Conservation (phyloP, 768 basidiomycete genomes). For the Tephrocybe rancida region DNA sequence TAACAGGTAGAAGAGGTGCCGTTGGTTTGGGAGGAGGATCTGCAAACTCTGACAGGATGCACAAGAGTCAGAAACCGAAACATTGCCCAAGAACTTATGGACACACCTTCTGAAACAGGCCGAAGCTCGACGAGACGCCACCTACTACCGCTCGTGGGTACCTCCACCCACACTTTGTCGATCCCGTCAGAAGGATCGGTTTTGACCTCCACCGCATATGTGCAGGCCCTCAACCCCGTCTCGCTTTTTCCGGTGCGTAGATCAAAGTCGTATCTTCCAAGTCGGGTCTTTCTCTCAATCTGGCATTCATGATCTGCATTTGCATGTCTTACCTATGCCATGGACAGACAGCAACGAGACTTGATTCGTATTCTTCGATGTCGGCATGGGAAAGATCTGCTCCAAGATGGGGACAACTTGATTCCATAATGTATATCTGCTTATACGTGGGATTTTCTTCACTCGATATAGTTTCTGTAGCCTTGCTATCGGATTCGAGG, state of each 20-base stretch:
- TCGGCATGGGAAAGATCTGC: slow-evolving; percentile 82
- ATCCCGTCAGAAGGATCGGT: slow-evolving; percentile 34
- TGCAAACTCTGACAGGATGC: slow-evolving; percentile 52
- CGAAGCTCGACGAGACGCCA: slow-evolving; percentile 71
- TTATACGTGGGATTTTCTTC: slow-evolving; percentile 20
- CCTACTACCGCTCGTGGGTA: slow-evolving; percentile 50
- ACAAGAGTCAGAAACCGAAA: neutral
- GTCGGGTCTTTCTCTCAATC: neutral
- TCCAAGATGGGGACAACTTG: slow-evolving; percentile 78
- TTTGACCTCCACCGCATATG: slow-evolving; percentile 60
- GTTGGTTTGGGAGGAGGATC: slow-evolving; percentile 55
- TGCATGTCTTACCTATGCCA: slow-evolving; percentile 63
- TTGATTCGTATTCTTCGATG: slow-evolving; percentile 67
- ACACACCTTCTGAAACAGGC: slow-evolving; percentile 71
- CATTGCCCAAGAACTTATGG: neutral
- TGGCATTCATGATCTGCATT: neutral
- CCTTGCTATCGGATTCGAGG: slow-evolving; percentile 7
- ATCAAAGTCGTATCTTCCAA: slow-evolving; percentile 71
- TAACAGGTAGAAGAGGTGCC: slow-evolving; percentile 18
- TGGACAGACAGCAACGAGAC: slow-evolving; percentile 69
- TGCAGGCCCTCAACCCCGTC: slow-evolving; percentile 70
- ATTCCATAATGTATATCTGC: slow-evolving; percentile 80
- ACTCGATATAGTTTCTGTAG: neutral
- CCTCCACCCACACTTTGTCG: slow-evolving; percentile 61
- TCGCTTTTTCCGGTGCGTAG: slow-evolving; percentile 70